Percentiles rank a stretch among this genome's conserved stretches.
Conservation (phyloP, 768 basidiomycete species). For the Naematelia aurantialba region DNA sequence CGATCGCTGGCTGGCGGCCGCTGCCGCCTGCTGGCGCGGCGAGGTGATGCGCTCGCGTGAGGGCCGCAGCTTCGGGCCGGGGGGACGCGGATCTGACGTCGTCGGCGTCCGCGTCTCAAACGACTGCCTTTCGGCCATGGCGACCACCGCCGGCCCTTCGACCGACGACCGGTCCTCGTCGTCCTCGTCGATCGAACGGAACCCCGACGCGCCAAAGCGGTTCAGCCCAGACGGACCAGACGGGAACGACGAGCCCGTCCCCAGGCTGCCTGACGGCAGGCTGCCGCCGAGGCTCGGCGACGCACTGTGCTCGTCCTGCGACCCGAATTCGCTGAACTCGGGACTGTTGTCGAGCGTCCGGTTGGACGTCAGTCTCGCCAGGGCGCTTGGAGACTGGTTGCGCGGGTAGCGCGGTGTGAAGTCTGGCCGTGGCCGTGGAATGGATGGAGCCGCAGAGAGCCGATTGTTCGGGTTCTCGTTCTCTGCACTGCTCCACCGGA, state of each 20-base stretch:
- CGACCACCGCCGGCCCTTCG: slow-evolving; percentile 40
- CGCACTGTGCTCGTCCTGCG: slow-evolving; percentile 13
- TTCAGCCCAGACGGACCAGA: slow-evolving; percentile 39
- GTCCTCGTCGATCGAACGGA: slow-evolving; percentile 42
- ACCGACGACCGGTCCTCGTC: slow-evolving; percentile 33
- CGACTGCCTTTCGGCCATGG: slow-evolving; percentile 43
- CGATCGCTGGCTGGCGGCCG: background rate
- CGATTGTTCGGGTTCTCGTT: slow-evolving; percentile 28
- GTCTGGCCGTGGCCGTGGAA: slow-evolving; percentile 45
- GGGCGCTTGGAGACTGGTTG: slow-evolving; percentile 37
- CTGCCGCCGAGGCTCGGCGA: slow-evolving; percentile 3
- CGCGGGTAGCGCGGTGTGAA: slow-evolving; percentile 50
- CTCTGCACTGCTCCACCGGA: slow-evolving; percentile 47
- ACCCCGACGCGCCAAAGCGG: slow-evolving; percentile 40
- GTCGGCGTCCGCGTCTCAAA: slow-evolving; percentile 40
- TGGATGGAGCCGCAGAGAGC: slow-evolving; percentile 32
- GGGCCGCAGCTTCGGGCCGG: slow-evolving; percentile 23
- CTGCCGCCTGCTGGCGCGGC: slow-evolving; percentile 6
- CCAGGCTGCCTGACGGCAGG: slow-evolving; percentile 6
- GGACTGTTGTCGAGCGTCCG: slow-evolving; percentile 32
- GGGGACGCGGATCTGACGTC: slow-evolving; percentile 9
- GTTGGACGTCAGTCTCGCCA: slow-evolving; percentile 35
- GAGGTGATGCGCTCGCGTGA: slow-evolving; percentile 26
- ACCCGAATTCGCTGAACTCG: slow-evolving; percentile 43
- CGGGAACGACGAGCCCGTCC: slow-evolving; percentile 28